These are phyloP conservation scores for Lizanozyma gosingica DNA, from an alignment of 1,139 yeast genomes.

Conservation along the genomic window DNA sequence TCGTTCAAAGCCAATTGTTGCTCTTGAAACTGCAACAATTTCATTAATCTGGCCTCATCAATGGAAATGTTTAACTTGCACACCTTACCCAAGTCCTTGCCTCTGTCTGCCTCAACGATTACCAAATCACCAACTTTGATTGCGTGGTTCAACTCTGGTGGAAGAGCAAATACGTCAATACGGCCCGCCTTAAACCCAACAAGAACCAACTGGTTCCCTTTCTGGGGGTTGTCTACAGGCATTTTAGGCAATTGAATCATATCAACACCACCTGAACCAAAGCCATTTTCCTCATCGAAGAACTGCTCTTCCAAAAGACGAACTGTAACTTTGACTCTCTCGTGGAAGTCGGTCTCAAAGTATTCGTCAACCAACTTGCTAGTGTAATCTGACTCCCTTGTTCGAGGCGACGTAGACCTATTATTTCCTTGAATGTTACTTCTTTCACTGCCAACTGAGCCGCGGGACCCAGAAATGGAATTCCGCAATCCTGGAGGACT, in stretches of 20 bases:
- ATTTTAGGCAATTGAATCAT: constrained; percentile 30
- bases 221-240: constrained; percentile 27
- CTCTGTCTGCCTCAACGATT: constrained; percentile 96
- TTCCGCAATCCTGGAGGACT: not conserved
- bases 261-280: not conserved
- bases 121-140: constrained; percentile 64
- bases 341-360: constrained; percentile 32
- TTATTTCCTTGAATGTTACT: too few relatives aligned
- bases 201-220: constrained; percentile 39
- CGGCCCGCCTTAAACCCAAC: constrained; percentile 86
- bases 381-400: not conserved
- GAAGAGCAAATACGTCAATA: constrained; percentile 70
- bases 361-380: constrained; percentile 22
- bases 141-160: constrained; percentile 29
- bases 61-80: constrained; percentile 56
- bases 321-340: constrained; percentile 29
- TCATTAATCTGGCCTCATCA: constrained; percentile 48
- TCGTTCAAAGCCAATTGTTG: constrained; percentile 44
- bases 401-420: not conserved
- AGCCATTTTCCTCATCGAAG: constrained; percentile 12
- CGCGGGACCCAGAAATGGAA: not conserved
- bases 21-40: constrained; percentile 46
- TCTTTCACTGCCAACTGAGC: too few relatives aligned
- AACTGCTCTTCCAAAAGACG: constrained; percentile 16
- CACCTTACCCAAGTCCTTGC: constrained; percentile 80